These are phyloP conservation scores for Claviceps citrina DNA, from an alignment of 2,329 filamentous ascomycete genomes.

Conservation along the genomic window DNA sequence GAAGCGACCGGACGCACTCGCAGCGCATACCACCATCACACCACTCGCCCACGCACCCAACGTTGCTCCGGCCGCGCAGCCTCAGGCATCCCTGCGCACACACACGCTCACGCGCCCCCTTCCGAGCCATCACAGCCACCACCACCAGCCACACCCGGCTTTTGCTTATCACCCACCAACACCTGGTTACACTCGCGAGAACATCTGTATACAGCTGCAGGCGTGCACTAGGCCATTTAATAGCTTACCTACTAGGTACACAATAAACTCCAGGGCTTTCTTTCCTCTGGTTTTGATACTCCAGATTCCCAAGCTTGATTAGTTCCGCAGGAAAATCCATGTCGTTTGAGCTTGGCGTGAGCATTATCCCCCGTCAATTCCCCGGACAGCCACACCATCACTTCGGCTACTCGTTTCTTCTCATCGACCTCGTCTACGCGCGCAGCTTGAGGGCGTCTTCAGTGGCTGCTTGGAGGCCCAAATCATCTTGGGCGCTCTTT, in stretches of 20 bases:
- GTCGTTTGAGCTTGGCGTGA: background rate
- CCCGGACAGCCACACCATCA: background rate
- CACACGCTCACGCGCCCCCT: background rate
- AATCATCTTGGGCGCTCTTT: background rate
- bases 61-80: no score
- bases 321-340: background rate
- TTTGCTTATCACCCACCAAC: background rate
- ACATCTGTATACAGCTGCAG: conserved; percentile 1
- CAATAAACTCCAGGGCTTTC: background rate
- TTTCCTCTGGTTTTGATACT: background rate
- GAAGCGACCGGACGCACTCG: conserved; percentile 1
- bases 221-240: background rate
- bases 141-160: conserved; percentile 1
- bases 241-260: background rate
- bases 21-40: conserved; percentile 1
- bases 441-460: background rate
- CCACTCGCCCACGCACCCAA: background rate
- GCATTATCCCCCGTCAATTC: background rate
- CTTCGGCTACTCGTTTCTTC: background rate
- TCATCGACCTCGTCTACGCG: background rate
- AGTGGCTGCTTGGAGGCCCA: background rate
- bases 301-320: background rate
- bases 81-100: no score
- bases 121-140: background rate
- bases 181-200: background rate